phyloP scores from a whole-genome alignment of 192 early-diverging fungal genomes.

The Entomortierella lignicola region DNA sequence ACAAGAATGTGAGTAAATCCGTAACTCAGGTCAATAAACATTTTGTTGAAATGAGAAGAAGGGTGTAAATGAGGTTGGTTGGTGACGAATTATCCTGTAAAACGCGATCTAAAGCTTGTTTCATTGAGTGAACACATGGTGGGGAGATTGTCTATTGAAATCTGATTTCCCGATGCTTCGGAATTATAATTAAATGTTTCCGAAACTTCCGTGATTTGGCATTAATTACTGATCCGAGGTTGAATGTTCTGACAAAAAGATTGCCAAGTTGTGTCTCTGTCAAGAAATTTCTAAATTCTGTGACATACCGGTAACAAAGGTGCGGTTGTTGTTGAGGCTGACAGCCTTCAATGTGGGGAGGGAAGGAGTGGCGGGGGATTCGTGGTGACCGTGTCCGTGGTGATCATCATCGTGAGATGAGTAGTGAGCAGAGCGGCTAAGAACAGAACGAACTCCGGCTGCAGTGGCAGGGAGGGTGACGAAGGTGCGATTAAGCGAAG shows the following conservation, averaged over 20 bases:
- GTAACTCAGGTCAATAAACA: background rate
- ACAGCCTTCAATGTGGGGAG: conserved; percentile 32
- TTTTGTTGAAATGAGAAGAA: too few species aligned
- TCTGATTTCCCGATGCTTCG: too few species aligned
- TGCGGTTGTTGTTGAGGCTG: conserved; percentile 49
- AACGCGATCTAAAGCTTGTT: background rate
- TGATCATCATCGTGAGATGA: conserved; percentile 55
- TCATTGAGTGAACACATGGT: background rate
- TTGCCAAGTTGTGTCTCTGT: background rate
- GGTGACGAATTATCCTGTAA: too few species aligned
- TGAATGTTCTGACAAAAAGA: too few species aligned
- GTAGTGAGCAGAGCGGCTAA: conserved; percentile 52
- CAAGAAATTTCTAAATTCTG: background rate
- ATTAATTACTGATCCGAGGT: too few species aligned
- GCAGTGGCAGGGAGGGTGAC: conserved; percentile 60
- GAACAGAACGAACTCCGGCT: conserved; percentile 56
- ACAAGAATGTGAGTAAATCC: background rate
- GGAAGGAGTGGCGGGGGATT: conserved; percentile 36
- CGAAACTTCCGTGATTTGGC: too few species aligned
- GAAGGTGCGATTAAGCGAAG: conserved; percentile 64
- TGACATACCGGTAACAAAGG: conserved; percentile 62
- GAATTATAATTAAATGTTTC: too few species aligned
- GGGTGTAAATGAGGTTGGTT: too few species aligned
- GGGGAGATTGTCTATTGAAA: too few species aligned
- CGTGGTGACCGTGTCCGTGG: conserved; percentile 47